phyloP scores from a whole-genome alignment of 2,329 filamentous ascomycete species.

The Hortaea sp. region DNA sequence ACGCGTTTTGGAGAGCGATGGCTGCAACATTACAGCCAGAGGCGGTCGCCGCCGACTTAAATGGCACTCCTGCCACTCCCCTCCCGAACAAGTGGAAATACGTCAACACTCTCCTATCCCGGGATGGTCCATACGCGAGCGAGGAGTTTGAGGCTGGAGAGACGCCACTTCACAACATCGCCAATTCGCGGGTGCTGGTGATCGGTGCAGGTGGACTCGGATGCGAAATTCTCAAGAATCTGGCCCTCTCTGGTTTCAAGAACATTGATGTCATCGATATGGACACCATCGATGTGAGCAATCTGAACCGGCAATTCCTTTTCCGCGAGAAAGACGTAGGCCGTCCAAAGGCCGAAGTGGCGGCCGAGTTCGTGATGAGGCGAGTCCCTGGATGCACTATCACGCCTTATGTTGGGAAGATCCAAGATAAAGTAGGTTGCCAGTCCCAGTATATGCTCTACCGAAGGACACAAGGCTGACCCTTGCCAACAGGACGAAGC shows the following conservation, averaged over 20 bases:
- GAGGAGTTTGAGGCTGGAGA: conserved; percentile 33
- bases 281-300: conserved; percentile 98
- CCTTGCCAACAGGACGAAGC: conserved; percentile 53
- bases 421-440: conserved; percentile 64
- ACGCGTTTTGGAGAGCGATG: conserved; percentile 4
- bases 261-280: conserved; percentile 99
- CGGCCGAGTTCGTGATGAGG: conserved; percentile 80
- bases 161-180: conserved; percentile 47
- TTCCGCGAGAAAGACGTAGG: conserved; percentile 89
- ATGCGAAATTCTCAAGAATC: conserved; percentile 92
- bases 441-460: neutral
- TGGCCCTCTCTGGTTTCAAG: conserved; percentile 90
- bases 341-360: conserved; percentile 85
- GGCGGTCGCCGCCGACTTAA: conserved; percentile 8
- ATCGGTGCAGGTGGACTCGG: conserved; percentile 90
- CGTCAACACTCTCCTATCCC: conserved; percentile 68
- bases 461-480: too few species aligned
- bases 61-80: conserved; percentile 10
- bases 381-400: conserved; percentile 86
- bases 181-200: conserved; percentile 50
- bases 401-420: conserved; percentile 85
- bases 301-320: conserved; percentile 93
- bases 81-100: conserved; percentile 50
- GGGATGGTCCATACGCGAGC: conserved; percentile 72
- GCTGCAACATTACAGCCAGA: conserved; percentile 13